Conservation (phyloP, 352 stramenopile genomes). For the Globisporangium ultimum region DNA sequence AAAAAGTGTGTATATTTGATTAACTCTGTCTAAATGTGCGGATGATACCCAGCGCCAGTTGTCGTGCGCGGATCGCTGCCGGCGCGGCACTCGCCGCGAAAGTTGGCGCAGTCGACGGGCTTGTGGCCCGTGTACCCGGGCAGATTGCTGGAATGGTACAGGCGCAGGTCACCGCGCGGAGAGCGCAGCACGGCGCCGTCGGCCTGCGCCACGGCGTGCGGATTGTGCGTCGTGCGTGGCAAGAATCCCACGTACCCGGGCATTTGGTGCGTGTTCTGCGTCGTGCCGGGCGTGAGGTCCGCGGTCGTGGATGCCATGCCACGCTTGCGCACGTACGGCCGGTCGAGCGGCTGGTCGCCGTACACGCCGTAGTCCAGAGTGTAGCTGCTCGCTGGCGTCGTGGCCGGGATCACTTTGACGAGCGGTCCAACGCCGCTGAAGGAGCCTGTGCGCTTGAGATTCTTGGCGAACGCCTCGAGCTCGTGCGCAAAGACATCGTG, state of each 20-base stretch:
- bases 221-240: conserved; percentile 51
- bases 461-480: conserved; percentile 17
- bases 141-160: conserved; percentile 82
- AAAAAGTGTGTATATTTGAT: not conserved
- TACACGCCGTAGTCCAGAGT: conserved; percentile 72
- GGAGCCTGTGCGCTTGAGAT: conserved; percentile 16
- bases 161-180: conserved; percentile 42
- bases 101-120: conserved; percentile 73
- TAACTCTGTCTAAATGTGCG: conserved; percentile 31
- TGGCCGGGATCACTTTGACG: conserved; percentile 46
- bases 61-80: conserved; percentile 58
- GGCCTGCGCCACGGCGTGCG: conserved; percentile 48
- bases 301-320: conserved; percentile 79
- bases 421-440: conserved; percentile 12
- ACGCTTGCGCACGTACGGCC: conserved; percentile 68
- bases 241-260: conserved; percentile 78
- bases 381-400: conserved; percentile 65
- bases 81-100: conserved; percentile 63
- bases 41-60: conserved; percentile 56
- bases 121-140: conserved; percentile 84
- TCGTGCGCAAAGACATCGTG: conserved; percentile 36
- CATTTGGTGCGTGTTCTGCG: conserved; percentile 75
- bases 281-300: conserved; percentile 68
- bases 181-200: conserved; percentile 38
- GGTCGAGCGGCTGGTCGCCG: conserved; percentile 49